A percentile compares a stretch with the other conserved stretches of the same genome.
Evolutionary conservation across 2,329 filamentous ascomycete species (phyloP).

Genomic region (Cladosporium sp.): DNA sequence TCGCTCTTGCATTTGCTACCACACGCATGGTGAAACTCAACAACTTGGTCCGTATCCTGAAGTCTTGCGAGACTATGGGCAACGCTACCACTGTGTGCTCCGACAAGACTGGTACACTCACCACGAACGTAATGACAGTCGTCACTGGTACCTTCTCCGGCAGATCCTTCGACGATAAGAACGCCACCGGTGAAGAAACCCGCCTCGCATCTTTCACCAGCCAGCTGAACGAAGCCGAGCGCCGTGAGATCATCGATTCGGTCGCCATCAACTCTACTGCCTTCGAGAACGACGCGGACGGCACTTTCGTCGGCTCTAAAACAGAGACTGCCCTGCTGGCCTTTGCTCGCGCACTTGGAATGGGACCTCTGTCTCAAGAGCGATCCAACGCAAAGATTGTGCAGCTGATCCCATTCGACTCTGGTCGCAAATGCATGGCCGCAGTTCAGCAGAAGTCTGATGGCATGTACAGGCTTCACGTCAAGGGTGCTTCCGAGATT

Average conservation of each 20-base stretch:
- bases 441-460: conserved; percentile 54
- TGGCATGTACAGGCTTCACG: conserved; percentile 54
- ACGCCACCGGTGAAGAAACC: conserved; percentile 50
- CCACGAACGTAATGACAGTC: conserved; percentile 72
- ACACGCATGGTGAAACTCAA: conserved; percentile 66
- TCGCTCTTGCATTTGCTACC: conserved; percentile 64
- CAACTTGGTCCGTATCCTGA: conserved; percentile 62
- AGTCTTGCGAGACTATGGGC: conserved; percentile 68
- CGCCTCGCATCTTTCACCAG: conserved; percentile 51
- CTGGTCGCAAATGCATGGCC: conserved; percentile 65
- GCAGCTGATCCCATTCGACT: conserved; percentile 59
- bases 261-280: conserved; percentile 66
- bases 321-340: conserved; percentile 71
- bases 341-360: conserved; percentile 63
- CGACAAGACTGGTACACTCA: conserved; percentile 72
- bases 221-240: conserved; percentile 50
- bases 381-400: conserved; percentile 58
- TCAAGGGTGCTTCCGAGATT: conserved; percentile 51
- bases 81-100: conserved; percentile 74
- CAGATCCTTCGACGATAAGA: conserved; percentile 38
- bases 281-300: conserved; percentile 62
- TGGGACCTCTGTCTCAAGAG: conserved; percentile 58
- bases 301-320: conserved; percentile 69
- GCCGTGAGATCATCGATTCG: conserved; percentile 57
- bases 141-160: conserved; percentile 64